Base-by-base conservation (phyloP, 805 yeast genomes). In the Danielia oregonensis region DNA sequence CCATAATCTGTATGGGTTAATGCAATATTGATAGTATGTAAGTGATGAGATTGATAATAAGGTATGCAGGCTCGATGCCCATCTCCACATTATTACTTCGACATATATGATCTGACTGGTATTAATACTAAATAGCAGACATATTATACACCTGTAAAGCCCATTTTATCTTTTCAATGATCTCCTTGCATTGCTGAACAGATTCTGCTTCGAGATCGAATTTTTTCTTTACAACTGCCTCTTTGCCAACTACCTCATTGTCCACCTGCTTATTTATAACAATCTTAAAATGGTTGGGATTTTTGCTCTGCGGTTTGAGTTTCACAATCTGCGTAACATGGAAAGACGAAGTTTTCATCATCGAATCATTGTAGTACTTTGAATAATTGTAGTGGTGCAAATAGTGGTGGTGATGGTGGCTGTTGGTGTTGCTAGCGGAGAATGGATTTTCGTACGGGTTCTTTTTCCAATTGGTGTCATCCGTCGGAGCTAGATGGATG, bases 401-500 rank as follows among this genome's bases (percentile, higher is more conserved):
- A 37, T 63, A 61, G 35, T 62, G 62, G 32, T 63, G 68, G 33
- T 61, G 66, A 31, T 48, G 58, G 11, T 40, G 27, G n/a, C 17
- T 34, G 17, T 19, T 30, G 17, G 33, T 40, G 17, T 34, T 36
- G 26, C 44, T 35, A 11, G 39, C 46, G n/a, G 55, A 36, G 31
- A 59, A 55, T n/a, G 65, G 59, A 33, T 55, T 56, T 21, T 65
- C 69, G 15, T 42, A 39, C 2, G 59, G 59, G 19, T 51, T 57
- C 32, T 53, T 49, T 22, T 56, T 55, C 43, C 56, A 61, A 5
- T 76, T 46, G 74, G 77, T 70, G 39, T 86, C 91, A 48, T 85
- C 87, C 6, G 88, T 81, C 0, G 97, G 96, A 49, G 86, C 77
- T 31, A 91, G 75, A 50, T 89, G 91, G 10, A 91, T 77, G 51